Conservation (phyloP, 164 flowering plant species). For the Houttuynia cordata region DNA sequence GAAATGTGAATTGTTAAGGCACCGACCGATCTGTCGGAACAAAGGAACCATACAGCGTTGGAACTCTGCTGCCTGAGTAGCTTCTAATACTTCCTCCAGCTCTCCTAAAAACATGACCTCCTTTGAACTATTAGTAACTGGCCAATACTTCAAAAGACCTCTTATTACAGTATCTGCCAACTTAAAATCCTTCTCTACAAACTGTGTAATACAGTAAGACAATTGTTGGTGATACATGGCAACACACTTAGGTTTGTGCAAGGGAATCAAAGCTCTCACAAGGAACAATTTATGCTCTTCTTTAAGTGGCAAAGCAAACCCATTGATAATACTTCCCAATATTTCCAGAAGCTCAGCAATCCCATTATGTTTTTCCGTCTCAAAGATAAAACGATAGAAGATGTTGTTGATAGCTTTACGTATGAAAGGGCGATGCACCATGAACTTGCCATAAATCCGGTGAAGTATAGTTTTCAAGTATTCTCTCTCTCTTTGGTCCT, state of each 20-base stretch:
- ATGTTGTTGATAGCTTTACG: conserved; percentile 71
- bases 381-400: conserved; percentile 57
- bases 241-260: conserved; percentile 73
- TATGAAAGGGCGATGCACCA: conserved; percentile 80
- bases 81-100: conserved; percentile 74
- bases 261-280: conserved; percentile 65
- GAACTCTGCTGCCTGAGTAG: conserved; percentile 71
- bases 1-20: conserved; percentile 73
- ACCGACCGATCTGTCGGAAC: conserved; percentile 58
- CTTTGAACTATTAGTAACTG: conserved; percentile 68
- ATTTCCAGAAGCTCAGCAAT: conserved; percentile 76
- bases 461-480: conserved; percentile 72
- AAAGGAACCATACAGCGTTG: conserved; percentile 76
- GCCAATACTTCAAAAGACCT: conserved; percentile 81
- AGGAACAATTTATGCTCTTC: conserved; percentile 83
- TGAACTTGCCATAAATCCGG: conserved; percentile 68
- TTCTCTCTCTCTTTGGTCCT: conserved; percentile 84
- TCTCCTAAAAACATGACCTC: conserved; percentile 82
- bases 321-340: conserved; percentile 68
- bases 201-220: conserved; percentile 70
- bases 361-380: conserved; percentile 71
- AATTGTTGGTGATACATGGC: conserved; percentile 75
- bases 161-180: conserved; percentile 71
- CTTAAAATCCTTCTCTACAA: conserved; percentile 76
- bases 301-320: conserved; percentile 76